Conservation (phyloP, 495 filamentous ascomycete genomes). For the Talaromyces nanjingensis region DNA sequence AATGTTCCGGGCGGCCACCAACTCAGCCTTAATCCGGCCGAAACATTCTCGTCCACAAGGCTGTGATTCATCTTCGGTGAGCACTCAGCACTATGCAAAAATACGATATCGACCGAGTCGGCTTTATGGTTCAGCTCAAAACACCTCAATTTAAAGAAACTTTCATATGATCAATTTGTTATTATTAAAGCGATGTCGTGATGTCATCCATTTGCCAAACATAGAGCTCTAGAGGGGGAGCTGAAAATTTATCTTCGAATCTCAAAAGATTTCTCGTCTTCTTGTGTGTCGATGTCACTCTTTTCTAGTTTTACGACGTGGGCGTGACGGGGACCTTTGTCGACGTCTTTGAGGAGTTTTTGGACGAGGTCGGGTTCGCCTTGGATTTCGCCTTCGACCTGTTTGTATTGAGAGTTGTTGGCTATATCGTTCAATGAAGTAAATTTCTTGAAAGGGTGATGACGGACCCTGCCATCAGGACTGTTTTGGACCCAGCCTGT, state of each 20-base stretch:
- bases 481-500: slow-evolving; percentile 81
- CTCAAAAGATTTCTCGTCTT: slow-evolving; percentile 59
- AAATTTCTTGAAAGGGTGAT: neutral
- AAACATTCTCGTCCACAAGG: neutral
- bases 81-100: neutral
- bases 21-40: neutral
- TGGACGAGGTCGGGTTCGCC: slow-evolving; percentile 57
- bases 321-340: slow-evolving; percentile 62
- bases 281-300: slow-evolving; percentile 50
- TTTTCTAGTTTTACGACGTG: slow-evolving; percentile 68
- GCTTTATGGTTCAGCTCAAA: neutral
- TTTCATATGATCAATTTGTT: neutral
- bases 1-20: neutral
- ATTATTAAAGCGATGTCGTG: neutral
- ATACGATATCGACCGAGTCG: neutral
- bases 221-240: neutral
- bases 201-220: neutral
- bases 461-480: slow-evolving; percentile 56
- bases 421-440: neutral
- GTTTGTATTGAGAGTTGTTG: neutral
- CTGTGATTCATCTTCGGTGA: slow-evolving; percentile 1
- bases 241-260: slow-evolving; percentile 20
- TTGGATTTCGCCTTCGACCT: slow-evolving; percentile 92
- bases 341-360: slow-evolving; percentile 66
- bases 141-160: neutral